Percentiles rank a stretch among this genome's conserved stretches.
These are phyloP conservation scores for Takakia lepidozioides DNA, from an alignment of 225 moss, liverwort and hornwort species.

Conservation along the genomic window DNA sequence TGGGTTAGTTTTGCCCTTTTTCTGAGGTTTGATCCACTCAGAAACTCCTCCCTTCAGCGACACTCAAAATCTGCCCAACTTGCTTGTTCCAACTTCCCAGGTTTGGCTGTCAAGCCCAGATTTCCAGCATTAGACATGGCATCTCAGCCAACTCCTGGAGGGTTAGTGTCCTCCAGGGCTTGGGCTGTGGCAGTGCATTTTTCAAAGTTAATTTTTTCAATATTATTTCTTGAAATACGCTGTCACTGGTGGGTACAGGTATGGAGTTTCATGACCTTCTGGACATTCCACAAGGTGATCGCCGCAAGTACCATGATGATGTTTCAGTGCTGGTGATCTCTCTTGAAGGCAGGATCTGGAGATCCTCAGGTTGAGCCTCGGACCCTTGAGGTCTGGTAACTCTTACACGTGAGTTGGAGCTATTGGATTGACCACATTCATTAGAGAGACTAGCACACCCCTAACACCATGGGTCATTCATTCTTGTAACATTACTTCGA, in stretches of 20 bases:
- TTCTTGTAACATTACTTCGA: constrained; percentile 18
- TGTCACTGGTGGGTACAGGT: constrained; percentile 30
- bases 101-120: neutral
- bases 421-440: constrained; percentile 6
- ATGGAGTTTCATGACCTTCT: constrained; percentile 99
- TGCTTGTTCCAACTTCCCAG: neutral
- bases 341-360: constrained; percentile 99
- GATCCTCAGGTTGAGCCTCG: constrained; percentile 65
- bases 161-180: neutral
- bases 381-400: constrained; percentile 6
- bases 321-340: constrained; percentile 99
- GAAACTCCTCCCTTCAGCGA: too few species aligned
- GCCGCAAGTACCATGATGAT: constrained; percentile 98
- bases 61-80: too few species aligned
- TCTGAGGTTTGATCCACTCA: too few species aligned
- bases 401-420: constrained; percentile 9
- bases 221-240: neutral
- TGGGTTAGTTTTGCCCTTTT: too few species aligned
- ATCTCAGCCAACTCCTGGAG: too few species aligned
- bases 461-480: constrained; percentile 10
- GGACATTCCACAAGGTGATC: constrained; percentile 99
- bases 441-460: constrained; percentile 14
- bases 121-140: too few species aligned
- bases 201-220: neutral
- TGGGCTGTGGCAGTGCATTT: neutral